Conservation (phyloP, 2,329 filamentous ascomycete genomes). For the Blumeriella jaapii region DNA sequence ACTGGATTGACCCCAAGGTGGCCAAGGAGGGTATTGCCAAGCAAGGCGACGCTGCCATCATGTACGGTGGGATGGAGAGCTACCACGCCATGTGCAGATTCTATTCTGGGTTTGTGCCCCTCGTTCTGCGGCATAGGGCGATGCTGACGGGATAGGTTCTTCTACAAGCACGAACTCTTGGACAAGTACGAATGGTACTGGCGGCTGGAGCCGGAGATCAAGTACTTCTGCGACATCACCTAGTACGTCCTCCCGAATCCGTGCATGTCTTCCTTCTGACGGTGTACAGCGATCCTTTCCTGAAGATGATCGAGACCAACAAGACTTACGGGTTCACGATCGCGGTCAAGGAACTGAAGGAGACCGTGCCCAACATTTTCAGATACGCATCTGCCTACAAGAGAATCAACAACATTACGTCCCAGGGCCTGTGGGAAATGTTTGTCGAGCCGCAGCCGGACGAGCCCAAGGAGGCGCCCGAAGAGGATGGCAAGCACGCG, state of each 20-base stretch:
- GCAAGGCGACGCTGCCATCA: conserved; percentile 93
- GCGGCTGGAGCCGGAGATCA: conserved; percentile 98
- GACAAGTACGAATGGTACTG: conserved; percentile 99
- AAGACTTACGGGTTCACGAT: conserved; percentile 99
- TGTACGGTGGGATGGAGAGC: conserved; percentile 98
- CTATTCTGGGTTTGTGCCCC: conserved; percentile 71
- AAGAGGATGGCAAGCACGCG: conserved; percentile 54
- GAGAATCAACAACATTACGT: conserved; percentile 78
- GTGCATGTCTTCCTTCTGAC: conserved; percentile 24
- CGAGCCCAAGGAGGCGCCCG: conserved; percentile 40
- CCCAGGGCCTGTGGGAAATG: conserved; percentile 97
- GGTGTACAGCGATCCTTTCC: conserved; percentile 68
- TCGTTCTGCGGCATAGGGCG: neutral
- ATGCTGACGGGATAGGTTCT: conserved; percentile 48
- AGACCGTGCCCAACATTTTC: conserved; percentile 98
- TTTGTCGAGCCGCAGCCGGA: conserved; percentile 71
- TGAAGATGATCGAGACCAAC: conserved; percentile 85
- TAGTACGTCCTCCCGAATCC: conserved; percentile 52
- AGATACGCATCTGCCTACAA: conserved; percentile 98
- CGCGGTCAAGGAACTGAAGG: conserved; percentile 92
- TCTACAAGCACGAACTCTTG: conserved; percentile 92
- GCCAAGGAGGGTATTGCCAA: conserved; percentile 93
- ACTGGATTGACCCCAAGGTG: conserved; percentile 90
- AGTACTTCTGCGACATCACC: conserved; percentile 99
- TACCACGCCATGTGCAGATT: conserved; percentile 99